phyloP scores from a whole-genome alignment of 2,329 filamentous ascomycete species.

The Neofusicoccum umdonicola region DNA sequence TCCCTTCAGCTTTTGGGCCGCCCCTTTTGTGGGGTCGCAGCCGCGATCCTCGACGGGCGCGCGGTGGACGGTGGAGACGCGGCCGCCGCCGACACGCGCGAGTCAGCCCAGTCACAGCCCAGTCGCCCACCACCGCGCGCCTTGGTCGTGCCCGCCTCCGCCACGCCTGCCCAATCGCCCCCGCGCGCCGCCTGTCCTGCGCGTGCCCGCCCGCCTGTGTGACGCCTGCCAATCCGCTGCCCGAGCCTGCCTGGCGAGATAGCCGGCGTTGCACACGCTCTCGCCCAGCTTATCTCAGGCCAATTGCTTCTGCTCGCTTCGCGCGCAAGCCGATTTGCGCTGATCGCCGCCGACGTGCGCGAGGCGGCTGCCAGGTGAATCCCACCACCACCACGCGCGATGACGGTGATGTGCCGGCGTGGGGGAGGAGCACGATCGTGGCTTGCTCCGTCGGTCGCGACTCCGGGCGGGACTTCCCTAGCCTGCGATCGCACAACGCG shows the following conservation, averaged over 20 bases:
- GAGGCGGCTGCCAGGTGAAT: not conserved
- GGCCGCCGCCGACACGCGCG: not conserved
- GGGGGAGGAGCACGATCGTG: not conserved
- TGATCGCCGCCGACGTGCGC: not conserved
- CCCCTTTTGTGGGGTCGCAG: conserved; percentile 1
- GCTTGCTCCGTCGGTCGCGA: not conserved
- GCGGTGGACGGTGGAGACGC: conserved; percentile 3
- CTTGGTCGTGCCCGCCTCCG: too few relatives aligned
- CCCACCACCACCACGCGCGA: not conserved
- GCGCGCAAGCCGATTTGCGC: not conserved
- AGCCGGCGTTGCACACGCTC: not conserved
- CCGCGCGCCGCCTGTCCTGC: not conserved
- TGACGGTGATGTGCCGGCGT: not conserved
- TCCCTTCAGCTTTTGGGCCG: conserved; percentile 2
- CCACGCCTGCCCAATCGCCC: not conserved
- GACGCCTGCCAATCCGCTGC: not conserved
- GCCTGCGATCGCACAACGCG: not conserved
- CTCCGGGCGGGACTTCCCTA: not conserved
- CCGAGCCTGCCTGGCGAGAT: not conserved
- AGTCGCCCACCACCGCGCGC: not conserved
- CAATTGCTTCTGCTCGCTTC: conserved; percentile 2
- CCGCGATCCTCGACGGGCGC: conserved; percentile 10
- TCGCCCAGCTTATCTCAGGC: not conserved
- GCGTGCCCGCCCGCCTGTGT: too few relatives aligned
- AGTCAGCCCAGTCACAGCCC: not conserved